These are phyloP conservation scores for Copromyces sp. DNA, from an alignment of 495 filamentous ascomycete genomes.

Conservation along the genomic window DNA sequence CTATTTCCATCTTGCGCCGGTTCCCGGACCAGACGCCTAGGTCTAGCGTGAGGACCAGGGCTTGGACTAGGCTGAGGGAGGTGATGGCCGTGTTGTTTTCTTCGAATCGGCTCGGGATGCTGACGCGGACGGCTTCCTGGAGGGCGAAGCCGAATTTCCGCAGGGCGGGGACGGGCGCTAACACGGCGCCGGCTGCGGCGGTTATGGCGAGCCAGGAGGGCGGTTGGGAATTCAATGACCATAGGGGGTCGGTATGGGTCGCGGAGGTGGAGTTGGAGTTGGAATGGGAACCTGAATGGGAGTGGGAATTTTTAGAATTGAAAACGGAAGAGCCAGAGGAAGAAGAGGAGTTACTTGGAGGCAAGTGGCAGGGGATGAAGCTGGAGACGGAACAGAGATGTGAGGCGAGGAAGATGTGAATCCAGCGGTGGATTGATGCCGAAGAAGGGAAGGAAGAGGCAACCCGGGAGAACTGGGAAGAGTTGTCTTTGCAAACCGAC, in stretches of 20 bases:
- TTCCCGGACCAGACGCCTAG: conserved; percentile 59
- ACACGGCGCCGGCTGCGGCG: conserved; percentile 45
- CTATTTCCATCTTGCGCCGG: conserved; percentile 57
- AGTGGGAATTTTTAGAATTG: not conserved
- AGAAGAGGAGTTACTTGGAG: not conserved
- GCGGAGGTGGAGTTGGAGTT: not conserved
- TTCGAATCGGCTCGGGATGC: conserved; percentile 32
- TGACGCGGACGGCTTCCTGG: conserved; percentile 46
- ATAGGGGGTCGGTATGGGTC: conserved; percentile 2
- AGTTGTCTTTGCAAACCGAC: conserved; percentile 34
- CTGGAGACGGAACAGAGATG: conserved; percentile 39
- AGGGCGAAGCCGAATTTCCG: conserved; percentile 54
- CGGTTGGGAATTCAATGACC: conserved; percentile 38
- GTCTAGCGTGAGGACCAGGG: conserved; percentile 44
- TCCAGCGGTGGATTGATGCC: conserved; percentile 47
- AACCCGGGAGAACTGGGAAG: conserved; percentile 33
- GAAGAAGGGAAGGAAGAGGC: conserved; percentile 51
- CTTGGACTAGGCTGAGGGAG: conserved; percentile 45
- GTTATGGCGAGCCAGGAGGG: conserved; percentile 47
- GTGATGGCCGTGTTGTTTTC: conserved; percentile 46
- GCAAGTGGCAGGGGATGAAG: conserved; percentile 48
- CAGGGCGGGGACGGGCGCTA: conserved; percentile 44
- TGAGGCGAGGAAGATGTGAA: conserved; percentile 48
- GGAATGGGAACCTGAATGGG: not conserved
- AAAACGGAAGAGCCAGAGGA: not conserved